These are phyloP conservation scores for Syzygium aromaticum DNA, from an alignment of 345 rosid genomes.

Conservation along the genomic window DNA sequence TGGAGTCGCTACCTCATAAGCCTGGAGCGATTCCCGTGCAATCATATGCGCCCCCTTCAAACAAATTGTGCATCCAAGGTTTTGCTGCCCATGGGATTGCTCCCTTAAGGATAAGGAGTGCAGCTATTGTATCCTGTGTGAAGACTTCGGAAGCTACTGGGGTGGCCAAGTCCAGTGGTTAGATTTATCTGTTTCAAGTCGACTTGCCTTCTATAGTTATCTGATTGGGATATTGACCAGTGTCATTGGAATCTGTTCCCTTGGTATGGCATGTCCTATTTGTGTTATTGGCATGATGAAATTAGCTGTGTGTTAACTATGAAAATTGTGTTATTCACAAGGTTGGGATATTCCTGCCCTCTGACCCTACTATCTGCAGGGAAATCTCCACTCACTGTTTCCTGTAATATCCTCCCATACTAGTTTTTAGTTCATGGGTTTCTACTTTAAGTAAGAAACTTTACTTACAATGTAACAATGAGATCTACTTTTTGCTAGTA, in stretches of 20 bases:
- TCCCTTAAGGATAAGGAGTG: conserved; percentile 13
- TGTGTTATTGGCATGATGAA: neutral
- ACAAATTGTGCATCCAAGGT: conserved; percentile 15
- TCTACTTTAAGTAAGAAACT: neutral
- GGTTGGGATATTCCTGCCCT: neutral
- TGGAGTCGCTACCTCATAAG: conserved; percentile 10
- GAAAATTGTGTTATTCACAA: neutral
- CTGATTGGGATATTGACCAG: neutral
- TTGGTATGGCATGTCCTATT: neutral
- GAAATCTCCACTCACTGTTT: neutral
- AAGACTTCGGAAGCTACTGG: conserved; percentile 43
- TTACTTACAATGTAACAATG: neutral
- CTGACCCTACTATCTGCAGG: neutral
- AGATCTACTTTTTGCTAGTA: neutral
- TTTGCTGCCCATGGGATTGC: conserved; percentile 14
- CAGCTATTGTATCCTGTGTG: conserved; percentile 18
- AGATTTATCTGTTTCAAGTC: conserved; percentile 1
- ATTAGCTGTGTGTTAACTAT: neutral
- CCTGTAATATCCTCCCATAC: neutral
- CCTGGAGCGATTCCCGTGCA: conserved; percentile 13
- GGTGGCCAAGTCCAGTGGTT: conserved; percentile 43
- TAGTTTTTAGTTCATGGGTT: neutral
- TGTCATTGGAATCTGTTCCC: neutral
- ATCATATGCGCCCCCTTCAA: conserved; percentile 20
- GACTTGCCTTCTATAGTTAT: neutral